Percentiles rank a stretch among this genome's conserved stretches.
These are phyloP conservation scores for Salix dunnii DNA, from an alignment of 345 rosid genomes.

Conservation along the genomic window DNA sequence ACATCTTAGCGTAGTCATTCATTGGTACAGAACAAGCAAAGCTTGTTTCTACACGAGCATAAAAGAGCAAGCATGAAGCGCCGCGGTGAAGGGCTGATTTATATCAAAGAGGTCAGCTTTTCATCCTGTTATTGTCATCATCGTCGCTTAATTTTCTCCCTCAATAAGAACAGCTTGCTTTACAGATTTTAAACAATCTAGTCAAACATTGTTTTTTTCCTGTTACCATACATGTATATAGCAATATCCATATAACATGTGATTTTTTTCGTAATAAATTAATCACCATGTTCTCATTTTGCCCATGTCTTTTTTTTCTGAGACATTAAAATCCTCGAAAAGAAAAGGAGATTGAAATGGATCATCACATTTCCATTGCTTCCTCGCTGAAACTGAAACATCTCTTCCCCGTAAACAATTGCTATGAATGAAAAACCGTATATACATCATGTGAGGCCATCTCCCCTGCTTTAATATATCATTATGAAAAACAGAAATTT, in stretches of 20 bases:
- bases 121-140: neutral
- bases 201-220: neutral
- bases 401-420: neutral
- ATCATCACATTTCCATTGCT: neutral
- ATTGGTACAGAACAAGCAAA: neutral
- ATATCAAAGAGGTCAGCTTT: neutral
- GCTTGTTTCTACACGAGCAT: neutral
- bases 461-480: neutral
- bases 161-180: neutral
- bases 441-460: neutral
- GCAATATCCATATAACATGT: neutral
- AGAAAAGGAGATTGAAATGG: neutral
- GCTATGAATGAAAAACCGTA: neutral
- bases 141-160: neutral
- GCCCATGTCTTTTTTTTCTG: neutral
- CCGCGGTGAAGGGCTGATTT: constrained; percentile 3
- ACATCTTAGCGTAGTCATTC: neutral
- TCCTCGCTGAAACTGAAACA: neutral
- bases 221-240: neutral
- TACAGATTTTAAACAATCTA: neutral
- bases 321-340: no score
- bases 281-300: neutral
- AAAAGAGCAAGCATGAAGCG: neutral
- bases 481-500: neutral
- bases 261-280: neutral